phyloP scores from a whole-genome alignment of 164 flowering plant species.

The Chloranthus sessilifolius region DNA sequence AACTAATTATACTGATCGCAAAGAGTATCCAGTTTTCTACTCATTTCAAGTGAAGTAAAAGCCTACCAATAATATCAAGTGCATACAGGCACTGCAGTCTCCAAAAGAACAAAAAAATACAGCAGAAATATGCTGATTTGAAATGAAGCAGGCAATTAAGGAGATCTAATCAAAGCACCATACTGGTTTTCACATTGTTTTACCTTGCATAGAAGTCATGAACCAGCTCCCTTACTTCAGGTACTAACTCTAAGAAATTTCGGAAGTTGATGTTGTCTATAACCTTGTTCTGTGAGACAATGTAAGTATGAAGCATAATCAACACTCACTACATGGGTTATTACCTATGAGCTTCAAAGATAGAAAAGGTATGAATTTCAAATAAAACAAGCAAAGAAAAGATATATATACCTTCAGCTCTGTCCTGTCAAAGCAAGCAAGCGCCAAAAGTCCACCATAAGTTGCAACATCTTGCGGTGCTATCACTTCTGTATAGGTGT shows the following conservation, averaged over 20 bases:
- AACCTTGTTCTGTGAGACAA: conserved; percentile 70
- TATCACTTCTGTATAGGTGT: conserved; percentile 77
- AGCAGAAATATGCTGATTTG: neutral
- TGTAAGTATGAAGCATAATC: neutral
- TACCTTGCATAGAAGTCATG: conserved; percentile 96
- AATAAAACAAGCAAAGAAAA: neutral
- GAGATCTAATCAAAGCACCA: neutral
- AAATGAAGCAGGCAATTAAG: neutral
- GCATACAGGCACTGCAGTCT: too few species aligned
- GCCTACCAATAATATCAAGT: too few species aligned
- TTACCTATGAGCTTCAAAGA: neutral
- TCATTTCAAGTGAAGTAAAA: too few species aligned
- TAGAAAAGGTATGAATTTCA: neutral
- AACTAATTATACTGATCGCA: too few species aligned
- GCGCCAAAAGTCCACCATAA: conserved; percentile 98
- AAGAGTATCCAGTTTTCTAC: too few species aligned
- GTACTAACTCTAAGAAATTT: conserved; percentile 91
- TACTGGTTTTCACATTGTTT: neutral
- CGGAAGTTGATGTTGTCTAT: conserved; percentile 90
- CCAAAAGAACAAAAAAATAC: neutral
- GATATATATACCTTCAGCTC: conserved; percentile 70
- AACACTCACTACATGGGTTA: too few species aligned
- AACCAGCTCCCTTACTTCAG: conserved; percentile 95
- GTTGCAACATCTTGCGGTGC: conserved; percentile 99
- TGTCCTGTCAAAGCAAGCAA: conserved; percentile 89